Base-by-base conservation (phyloP, 495 filamentous ascomycete species). In the Tuber magnatum region DNA sequence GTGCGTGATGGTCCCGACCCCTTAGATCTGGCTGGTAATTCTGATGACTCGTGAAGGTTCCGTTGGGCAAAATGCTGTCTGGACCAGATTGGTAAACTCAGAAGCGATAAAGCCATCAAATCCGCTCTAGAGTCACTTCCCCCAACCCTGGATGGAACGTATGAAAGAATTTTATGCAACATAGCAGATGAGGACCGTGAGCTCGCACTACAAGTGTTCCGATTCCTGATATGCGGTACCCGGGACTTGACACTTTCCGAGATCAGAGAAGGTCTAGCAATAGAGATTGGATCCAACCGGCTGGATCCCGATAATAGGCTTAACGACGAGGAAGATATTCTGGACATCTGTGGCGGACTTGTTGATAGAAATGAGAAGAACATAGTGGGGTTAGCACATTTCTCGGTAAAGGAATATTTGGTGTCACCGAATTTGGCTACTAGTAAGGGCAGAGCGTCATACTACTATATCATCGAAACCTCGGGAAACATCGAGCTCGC, bases 111-210 rank as follows among this genome's bases (percentile, higher is more conserved):
- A 8, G 74, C 71, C 56, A 78, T 85, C 32, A 46, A 73, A 24
- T 71, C 74, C 6, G 82, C 83, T 14, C 74, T 85, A 41, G 71
- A 69, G 39, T 75, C 74, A 38, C 76, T 85, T 14, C 84, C 84
- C 2, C 73, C 77, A 51, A 83, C 79, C 14, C 75, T 85, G 4
- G 80, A 84, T 22, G 80, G 82, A 69, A 84, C 81, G 0, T 85
- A 84, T 40, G 81, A 83, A n/a, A 75, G 80, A n/a, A 81, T 84
- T 32, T 76, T 85, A 40, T 46, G 71, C 22, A 39, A 22, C 14
- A 81, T 85, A 28, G 71, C 70, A n/a, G 61, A 78, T 16, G 77
- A 84, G 40, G 71, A 81, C 14, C 68, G 75, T 14, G 28, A 46
- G 24, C 72, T 77, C 1, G 46, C 70, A n/a, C 35, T 68, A 22